Evolutionary conservation across 768 basidiomycete species (phyloP).

Genomic region (Coprinopsis strossmayeri): DNA sequence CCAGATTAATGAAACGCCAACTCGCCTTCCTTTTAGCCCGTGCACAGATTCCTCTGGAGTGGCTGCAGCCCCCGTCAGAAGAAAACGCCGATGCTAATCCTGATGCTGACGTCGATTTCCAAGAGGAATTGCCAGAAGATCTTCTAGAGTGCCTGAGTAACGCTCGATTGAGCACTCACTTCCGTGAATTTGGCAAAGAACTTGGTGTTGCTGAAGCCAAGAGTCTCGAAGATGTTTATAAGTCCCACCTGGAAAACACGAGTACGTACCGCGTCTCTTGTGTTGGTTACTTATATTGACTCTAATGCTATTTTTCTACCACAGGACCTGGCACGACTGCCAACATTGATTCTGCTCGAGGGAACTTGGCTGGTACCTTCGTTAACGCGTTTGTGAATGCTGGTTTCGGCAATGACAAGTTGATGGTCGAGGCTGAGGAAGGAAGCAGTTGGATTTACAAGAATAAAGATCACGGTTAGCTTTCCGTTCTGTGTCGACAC

Average conservation of each 20-base stretch:
- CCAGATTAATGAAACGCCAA: constrained; percentile 87
- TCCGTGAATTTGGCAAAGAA: constrained; percentile 91
- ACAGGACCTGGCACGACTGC: constrained; percentile 60
- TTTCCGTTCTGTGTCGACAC: neutral
- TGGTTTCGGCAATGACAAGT: constrained; percentile 96
- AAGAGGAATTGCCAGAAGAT: constrained; percentile 71
- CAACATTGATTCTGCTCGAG: constrained; percentile 88
- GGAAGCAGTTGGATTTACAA: constrained; percentile 99
- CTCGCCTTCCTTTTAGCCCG: constrained; percentile 92
- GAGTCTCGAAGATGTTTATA: constrained; percentile 95
- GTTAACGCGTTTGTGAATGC: constrained; percentile 99
- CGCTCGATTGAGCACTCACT: constrained; percentile 72
- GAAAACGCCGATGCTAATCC: too few relatives aligned
- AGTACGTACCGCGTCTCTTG: constrained; percentile 38
- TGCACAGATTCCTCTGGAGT: constrained; percentile 84
- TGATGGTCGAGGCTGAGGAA: constrained; percentile 95
- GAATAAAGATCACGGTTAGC: constrained; percentile 93
- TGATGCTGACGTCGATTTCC: constrained; percentile 49
- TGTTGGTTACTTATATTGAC: neutral
- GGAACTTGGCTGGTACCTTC: constrained; percentile 93
- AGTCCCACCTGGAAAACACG: constrained; percentile 88
- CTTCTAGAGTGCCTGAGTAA: constrained; percentile 85
- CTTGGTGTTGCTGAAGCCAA: constrained; percentile 85
- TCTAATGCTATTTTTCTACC: neutral
- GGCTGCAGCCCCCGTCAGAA: constrained; percentile 62